Evolutionary conservation across 2,329 filamentous ascomycete species (phyloP).

Genomic region (Emmonsia crescens): DNA sequence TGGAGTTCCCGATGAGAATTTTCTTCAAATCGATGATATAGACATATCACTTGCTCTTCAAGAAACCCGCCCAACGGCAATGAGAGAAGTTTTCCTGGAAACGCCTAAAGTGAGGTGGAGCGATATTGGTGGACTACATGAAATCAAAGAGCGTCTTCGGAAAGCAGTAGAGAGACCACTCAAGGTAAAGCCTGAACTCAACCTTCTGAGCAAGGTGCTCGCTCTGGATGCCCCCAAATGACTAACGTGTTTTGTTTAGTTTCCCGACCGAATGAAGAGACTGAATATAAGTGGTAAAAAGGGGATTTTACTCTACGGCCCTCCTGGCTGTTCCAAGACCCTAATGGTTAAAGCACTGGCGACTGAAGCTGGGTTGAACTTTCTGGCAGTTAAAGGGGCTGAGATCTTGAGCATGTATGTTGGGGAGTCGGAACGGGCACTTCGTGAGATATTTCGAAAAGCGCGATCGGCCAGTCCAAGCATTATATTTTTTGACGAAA

Average conservation of each 20-base stretch:
- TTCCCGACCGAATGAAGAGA: constrained; percentile 40
- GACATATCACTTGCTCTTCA: constrained; percentile 46
- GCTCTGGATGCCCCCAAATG: background rate
- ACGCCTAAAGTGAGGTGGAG: constrained; percentile 77
- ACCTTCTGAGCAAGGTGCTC: background rate
- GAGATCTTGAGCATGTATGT: constrained; percentile 96
- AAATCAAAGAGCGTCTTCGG: constrained; percentile 58
- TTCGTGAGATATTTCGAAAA: constrained; percentile 76
- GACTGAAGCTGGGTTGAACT: constrained; percentile 83
- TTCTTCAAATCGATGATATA: constrained; percentile 23
- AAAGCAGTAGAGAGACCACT: constrained; percentile 49
- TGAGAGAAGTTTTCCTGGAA: constrained; percentile 81
- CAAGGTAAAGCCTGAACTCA: constrained; percentile 30
- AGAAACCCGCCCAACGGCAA: constrained; percentile 66
- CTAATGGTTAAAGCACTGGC: constrained; percentile 83
- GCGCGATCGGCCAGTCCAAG: constrained; percentile 76
- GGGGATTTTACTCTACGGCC: constrained; percentile 80
- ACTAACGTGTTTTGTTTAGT: constrained; percentile 21
- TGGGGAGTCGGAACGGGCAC: constrained; percentile 78
- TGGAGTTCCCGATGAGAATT: constrained; percentile 9
- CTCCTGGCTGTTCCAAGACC: constrained; percentile 90
- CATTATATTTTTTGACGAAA: constrained; percentile 96
- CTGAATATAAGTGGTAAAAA: constrained; percentile 55
- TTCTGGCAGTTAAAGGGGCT: constrained; percentile 86
- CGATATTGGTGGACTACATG: constrained; percentile 76